Conservation (phyloP, 805 yeast species). For the Limtongia smithiae region DNA sequence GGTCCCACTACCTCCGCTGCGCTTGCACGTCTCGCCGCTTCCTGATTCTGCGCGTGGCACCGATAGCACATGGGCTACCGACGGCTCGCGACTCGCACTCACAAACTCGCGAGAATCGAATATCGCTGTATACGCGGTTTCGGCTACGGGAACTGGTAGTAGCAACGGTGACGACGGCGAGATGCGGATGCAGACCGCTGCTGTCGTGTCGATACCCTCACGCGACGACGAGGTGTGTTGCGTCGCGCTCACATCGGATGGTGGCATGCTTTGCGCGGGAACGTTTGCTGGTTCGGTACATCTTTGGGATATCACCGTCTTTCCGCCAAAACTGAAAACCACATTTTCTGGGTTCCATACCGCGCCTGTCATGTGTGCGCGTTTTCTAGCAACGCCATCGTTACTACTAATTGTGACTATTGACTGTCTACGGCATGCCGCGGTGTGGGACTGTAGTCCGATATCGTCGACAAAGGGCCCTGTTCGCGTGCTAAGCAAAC, state of each 20-base stretch:
- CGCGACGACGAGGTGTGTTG: slow-evolving; percentile 13
- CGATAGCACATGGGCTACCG: slow-evolving; percentile 18
- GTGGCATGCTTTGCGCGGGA: slow-evolving; percentile 7
- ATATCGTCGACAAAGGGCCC: too few species aligned
- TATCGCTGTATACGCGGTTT: too few species aligned
- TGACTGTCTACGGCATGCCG: slow-evolving; percentile 23
- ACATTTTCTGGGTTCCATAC: slow-evolving; percentile 1
- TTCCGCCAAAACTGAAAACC: background rate
- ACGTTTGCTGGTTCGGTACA: slow-evolving; percentile 13
- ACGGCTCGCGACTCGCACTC: background rate
- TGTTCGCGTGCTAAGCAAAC: background rate
- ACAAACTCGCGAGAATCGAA: too few species aligned
- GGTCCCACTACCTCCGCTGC: background rate
- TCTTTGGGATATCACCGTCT: slow-evolving; percentile 4
- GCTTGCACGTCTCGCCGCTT: background rate
- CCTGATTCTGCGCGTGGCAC: slow-evolving; percentile 1
- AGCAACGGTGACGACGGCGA: too few species aligned
- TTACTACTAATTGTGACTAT: slow-evolving; percentile 8
- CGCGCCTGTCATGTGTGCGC: slow-evolving; percentile 17
- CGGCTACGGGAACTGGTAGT: too few species aligned
- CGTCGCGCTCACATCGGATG: background rate
- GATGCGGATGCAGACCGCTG: too few species aligned
- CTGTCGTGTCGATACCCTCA: too few species aligned
- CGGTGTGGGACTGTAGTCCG: slow-evolving; percentile 17
- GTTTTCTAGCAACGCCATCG: slow-evolving; percentile 28